Base-by-base conservation (phyloP, 2,329 filamentous ascomycete genomes). In the Madurella mycetomatis region DNA sequence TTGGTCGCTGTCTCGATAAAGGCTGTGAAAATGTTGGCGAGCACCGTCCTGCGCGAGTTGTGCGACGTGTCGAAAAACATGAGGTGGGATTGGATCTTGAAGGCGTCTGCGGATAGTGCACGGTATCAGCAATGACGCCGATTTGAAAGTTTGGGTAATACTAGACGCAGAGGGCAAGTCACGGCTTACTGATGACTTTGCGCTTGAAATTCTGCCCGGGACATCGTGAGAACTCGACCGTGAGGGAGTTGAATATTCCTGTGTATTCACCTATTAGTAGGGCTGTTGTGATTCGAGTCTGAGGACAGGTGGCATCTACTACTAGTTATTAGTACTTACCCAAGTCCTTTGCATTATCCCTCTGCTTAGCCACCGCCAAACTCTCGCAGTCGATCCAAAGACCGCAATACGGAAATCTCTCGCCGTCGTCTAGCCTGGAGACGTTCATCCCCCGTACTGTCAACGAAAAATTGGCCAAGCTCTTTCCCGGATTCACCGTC, bases 361-460 rank as follows among this genome's bases (percentile, higher is more conserved):
- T 75, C 64, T 90, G 85, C 65, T 88, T 91, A 64, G 76, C 79
- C 46, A 97, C 80, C 57, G 90, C 84, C 30, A 99, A 74, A 0
- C 87, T 91, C 49, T 72, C 73, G 16, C 84, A 88, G 66, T 96
- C 76, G 62, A 99, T 90, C 15, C 83, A 70, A 41, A 83, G 82
- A 40, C 94, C 94, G 66, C 94, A 97, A 70, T 96, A 99, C 0
- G 92, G 90, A 67, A 99, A 97, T n/a, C 18, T 41, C 2, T 63
- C 54, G 4, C 65, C 67, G 0, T 62, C 64, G 1, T 69, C 63
- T 40, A 82, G 64, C 40, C 78, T 76, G 3, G 76, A 73, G 40
- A 88, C 77, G 31, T 73, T 68, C 8, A 67, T 65, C 0, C 78
- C 83, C 31, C 78, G 71, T 41, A 91, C 72, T 0, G 66, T 66